Evolutionary conservation across 345 rosid species (phyloP), one percentile per base, ranked within the genome.

Genomic region (Crucihimalaya himalaica): DNA sequence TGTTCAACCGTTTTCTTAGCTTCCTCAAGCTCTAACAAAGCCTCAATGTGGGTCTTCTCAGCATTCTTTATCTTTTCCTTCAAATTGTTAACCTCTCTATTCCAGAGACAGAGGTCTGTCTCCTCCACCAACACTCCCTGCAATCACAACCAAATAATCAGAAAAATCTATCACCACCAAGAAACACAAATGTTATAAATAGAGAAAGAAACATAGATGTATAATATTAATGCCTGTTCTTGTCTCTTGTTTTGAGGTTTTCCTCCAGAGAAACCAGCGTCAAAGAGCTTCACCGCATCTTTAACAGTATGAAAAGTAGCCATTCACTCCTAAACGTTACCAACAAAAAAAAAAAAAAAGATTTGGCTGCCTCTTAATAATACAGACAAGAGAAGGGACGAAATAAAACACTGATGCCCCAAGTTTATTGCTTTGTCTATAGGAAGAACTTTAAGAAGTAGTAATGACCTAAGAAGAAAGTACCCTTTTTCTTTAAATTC

Each of bases 261-360:
- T 78, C 84, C 91, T 62, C 91, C 87, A 5, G 89, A 84, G 67
- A 95, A 81, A 64, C 94, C 96, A 81, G 87, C 86, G 29, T 93
- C 89, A 13, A 94, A 94, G 47, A 87, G 89, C 25, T 80, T 81
- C 45, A 94, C 97, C 2, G 98, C 97, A 87, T 94, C 96, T 82
- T 86, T 89, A 64, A 94, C 98, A 35, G 96, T 91, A 65, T 89
- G 90, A 83, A 94, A 89, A 19, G 85, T 86, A 55, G 80, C 92
- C 97, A 93, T 92, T 47, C 63, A 28, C 47, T 66, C 12, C 68
- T 18, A 51, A 40, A 40, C 61, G 13, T 71, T 12, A 37, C 51
- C 27, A 10, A 5, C 47, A 59, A 59, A 7, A 23, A 23, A 27
- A 3, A 59, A 59, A 7, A 23, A 23, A 27, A 3, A 13, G 14